These are phyloP conservation scores for Marasmius sp. DNA, from an alignment of 1,284 basidiomycete genomes.

Conservation along the genomic window DNA sequence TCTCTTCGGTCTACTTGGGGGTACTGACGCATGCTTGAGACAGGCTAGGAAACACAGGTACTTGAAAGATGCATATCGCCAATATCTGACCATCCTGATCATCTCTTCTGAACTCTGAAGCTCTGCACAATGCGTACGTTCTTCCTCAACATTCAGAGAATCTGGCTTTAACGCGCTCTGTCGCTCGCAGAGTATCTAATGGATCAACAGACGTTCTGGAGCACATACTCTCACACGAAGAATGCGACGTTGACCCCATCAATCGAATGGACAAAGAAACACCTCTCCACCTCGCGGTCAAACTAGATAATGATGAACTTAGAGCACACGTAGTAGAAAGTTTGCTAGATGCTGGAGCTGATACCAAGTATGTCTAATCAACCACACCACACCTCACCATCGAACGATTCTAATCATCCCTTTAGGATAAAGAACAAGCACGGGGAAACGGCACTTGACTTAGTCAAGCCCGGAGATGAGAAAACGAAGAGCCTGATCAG, in stretches of 20 bases:
- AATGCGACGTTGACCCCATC: slow-evolving; percentile 82
- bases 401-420: not conserved
- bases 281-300: slow-evolving; percentile 80
- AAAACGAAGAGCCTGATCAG: slow-evolving; percentile 48
- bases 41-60: slow-evolving; percentile 76
- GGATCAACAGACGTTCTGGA: slow-evolving; percentile 69
- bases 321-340: slow-evolving; percentile 57
- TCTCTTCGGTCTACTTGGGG: not conserved
- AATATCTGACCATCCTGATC: not conserved
- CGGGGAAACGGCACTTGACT: slow-evolving; percentile 57
- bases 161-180: not conserved
- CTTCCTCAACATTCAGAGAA: not conserved
- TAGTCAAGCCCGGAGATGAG: slow-evolving; percentile 51
- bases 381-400: not conserved
- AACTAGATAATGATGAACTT: slow-evolving; percentile 59
- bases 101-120: slow-evolving; percentile 34
- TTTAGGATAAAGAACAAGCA: slow-evolving; percentile 74
- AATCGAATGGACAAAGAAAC: slow-evolving; percentile 78
- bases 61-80: slow-evolving; percentile 7
- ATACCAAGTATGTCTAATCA: slow-evolving; percentile 53
- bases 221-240: slow-evolving; percentile 70
- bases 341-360: slow-evolving; percentile 77
- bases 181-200: slow-evolving; percentile 41
- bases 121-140: slow-evolving; percentile 79
- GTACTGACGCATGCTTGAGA: not conserved